Evolutionary conservation across 768 basidiomycete genomes (phyloP).

Genomic region (Lactifluus piperatus): DNA sequence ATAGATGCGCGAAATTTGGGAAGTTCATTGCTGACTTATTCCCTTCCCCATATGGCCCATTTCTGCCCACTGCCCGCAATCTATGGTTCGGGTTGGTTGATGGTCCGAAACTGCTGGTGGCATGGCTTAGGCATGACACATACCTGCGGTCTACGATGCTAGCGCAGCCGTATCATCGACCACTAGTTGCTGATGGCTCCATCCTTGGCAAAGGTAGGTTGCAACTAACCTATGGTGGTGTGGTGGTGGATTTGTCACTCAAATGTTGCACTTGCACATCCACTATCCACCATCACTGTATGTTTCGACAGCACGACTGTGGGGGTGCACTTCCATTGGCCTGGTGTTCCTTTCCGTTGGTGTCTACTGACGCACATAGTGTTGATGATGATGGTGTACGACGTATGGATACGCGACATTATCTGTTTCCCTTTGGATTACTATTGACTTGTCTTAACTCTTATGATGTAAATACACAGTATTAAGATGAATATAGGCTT

Average conservation of each 20-base stretch:
- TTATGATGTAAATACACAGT: slow-evolving; percentile 12
- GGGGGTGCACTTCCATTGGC: background rate
- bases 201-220: background rate
- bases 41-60: background rate
- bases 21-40: background rate
- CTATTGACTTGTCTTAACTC: background rate
- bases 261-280: background rate
- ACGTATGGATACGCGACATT: background rate
- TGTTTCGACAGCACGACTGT: background rate
- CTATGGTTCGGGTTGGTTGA: background rate
- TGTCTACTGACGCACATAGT: background rate
- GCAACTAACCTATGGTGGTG: background rate
- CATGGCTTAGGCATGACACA: too few relatives aligned
- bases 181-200: background rate
- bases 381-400: background rate
- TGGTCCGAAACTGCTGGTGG: background rate
- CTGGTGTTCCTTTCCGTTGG: background rate
- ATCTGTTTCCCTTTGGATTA: background rate
- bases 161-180: background rate
- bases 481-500: slow-evolving; percentile 11
- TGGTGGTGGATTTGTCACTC: background rate
- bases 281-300: background rate
- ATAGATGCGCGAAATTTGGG: background rate
- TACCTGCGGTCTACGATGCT: background rate
- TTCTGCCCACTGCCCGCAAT: background rate